phyloP scores from a whole-genome alignment of 2,329 filamentous ascomycete species.

The Fusarium napiforme region DNA sequence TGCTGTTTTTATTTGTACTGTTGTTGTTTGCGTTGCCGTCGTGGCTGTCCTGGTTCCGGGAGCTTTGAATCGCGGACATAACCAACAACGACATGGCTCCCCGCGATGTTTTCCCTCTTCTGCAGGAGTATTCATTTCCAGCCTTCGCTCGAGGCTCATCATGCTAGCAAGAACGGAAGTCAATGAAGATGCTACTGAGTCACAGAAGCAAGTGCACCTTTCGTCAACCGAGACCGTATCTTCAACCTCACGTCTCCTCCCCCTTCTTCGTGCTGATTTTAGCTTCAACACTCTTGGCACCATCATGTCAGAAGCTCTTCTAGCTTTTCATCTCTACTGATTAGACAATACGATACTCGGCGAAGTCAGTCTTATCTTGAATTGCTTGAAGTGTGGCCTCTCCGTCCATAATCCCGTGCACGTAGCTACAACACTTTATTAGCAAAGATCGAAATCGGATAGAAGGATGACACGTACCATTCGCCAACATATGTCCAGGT shows the following conservation, averaged over 20 bases:
- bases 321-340: background rate
- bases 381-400: background rate
- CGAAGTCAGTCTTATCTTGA: background rate
- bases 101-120: background rate
- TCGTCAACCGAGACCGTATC: background rate
- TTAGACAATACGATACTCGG: background rate
- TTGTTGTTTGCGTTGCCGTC: background rate
- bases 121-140: no score
- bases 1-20: background rate
- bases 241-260: background rate
- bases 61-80: background rate
- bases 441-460: accelerated
- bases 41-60: background rate
- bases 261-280: background rate
- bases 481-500: slow-evolving; percentile 9
- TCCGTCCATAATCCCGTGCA: background rate
- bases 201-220: background rate
- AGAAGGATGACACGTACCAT: background rate
- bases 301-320: background rate
- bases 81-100: no score
- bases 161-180: background rate
- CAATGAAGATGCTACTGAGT: background rate
- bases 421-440: background rate
- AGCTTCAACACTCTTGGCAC: background rate
- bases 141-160: accelerated